These are phyloP conservation scores for Butyriboletus loyo DNA, from an alignment of 768 basidiomycete genomes.

Conservation along the genomic window DNA sequence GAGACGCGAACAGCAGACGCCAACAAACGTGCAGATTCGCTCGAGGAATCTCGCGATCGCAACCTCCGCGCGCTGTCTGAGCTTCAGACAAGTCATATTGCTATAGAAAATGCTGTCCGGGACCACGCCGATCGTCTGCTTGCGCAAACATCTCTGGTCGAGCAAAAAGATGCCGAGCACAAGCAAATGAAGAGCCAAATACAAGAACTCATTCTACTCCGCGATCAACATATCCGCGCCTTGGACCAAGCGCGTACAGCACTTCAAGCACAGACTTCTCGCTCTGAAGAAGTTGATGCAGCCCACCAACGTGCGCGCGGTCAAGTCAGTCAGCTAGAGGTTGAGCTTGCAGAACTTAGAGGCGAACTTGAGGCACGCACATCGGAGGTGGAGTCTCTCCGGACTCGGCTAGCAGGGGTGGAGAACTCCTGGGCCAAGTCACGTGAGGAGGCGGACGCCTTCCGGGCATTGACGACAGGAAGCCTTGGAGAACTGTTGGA, in stretches of 20 bases:
- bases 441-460: constrained; percentile 88
- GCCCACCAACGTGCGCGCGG: constrained; percentile 70
- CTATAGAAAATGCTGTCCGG: constrained; percentile 61
- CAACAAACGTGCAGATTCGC: constrained; percentile 66
- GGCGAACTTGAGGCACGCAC: constrained; percentile 77
- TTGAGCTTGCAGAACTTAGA: constrained; percentile 73
- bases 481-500: constrained; percentile 85
- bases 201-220: constrained; percentile 64
- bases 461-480: constrained; percentile 82
- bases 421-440: constrained; percentile 93
- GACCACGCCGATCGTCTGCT: constrained; percentile 77
- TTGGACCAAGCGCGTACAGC: constrained; percentile 83
- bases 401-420: constrained; percentile 65
- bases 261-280: constrained; percentile 68
- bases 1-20: constrained; percentile 77
- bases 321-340: constrained; percentile 67
- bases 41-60: constrained; percentile 67
- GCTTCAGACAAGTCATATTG: constrained; percentile 60
- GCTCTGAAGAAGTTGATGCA: constrained; percentile 75
- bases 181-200: constrained; percentile 60
- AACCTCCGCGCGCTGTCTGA: constrained; percentile 63
- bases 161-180: constrained; percentile 80
- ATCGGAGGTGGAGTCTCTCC: constrained; percentile 69
- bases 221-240: constrained; percentile 83
- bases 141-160: constrained; percentile 65